Percentiles rank a stretch among this genome's conserved stretches.
These are phyloP conservation scores for Simmondsia chinensis DNA, from an alignment of 148 eudicot genomes.

Conservation along the genomic window DNA sequence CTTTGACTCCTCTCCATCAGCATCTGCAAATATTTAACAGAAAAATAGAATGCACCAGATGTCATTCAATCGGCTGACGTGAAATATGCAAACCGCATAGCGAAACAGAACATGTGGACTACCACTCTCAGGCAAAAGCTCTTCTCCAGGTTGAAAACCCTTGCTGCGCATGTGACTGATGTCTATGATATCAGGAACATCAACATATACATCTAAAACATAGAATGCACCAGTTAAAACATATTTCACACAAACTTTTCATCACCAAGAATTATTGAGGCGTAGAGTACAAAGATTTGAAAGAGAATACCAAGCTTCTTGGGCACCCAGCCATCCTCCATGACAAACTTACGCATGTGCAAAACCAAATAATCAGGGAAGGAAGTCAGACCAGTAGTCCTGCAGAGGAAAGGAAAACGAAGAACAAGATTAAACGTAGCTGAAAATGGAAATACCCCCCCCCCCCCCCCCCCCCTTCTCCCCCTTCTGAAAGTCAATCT, in stretches of 20 bases:
- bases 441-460: not conserved
- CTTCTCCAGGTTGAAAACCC: constrained; percentile 94
- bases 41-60: not conserved
- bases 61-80: not conserved
- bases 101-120: too few relatives aligned
- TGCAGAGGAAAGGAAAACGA: constrained; percentile 11
- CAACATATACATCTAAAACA: constrained; percentile 82
- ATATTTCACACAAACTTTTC: not conserved
- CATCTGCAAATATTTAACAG: constrained; percentile 15
- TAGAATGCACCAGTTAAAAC: constrained; percentile 2
- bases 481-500: too few relatives aligned
- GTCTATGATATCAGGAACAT: constrained; percentile 90
- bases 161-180: constrained; percentile 89
- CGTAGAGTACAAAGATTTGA: constrained; percentile 1
- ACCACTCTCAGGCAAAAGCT: constrained; percentile 92
- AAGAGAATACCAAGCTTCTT: constrained; percentile 68
- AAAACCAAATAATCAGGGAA: constrained; percentile 95
- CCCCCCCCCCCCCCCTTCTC: too few relatives aligned
- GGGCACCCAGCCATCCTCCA: constrained; percentile 99
- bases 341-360: constrained; percentile 95
- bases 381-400: constrained; percentile 89
- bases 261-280: not conserved
- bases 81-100: too few relatives aligned
- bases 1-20: constrained; percentile 25
- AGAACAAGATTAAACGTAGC: not conserved